phyloP scores from a whole-genome alignment of 169 alveolate species.

The Cyclospora cayetanensis region DNA sequence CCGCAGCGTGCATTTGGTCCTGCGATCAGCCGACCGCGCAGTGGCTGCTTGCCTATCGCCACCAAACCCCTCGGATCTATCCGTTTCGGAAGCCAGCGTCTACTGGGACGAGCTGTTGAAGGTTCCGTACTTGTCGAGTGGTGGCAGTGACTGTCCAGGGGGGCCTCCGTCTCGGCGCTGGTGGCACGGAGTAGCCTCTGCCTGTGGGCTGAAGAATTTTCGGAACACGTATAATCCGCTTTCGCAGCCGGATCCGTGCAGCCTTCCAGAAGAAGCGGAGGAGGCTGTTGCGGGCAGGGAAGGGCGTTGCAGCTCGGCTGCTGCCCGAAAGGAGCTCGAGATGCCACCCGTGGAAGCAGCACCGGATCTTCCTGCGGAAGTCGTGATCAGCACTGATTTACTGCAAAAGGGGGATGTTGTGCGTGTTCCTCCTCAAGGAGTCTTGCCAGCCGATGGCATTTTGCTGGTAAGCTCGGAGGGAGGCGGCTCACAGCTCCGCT shows the following conservation, averaged over 20 bases:
- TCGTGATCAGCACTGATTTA: conserved; percentile 39
- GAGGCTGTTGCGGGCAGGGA: neutral
- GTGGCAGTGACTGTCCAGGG: neutral
- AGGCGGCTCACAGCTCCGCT: too few species aligned
- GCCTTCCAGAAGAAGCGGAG: conserved; percentile 1
- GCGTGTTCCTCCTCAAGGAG: conserved; percentile 52
- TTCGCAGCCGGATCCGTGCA: neutral
- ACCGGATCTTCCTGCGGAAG: neutral
- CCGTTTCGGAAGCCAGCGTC: too few species aligned
- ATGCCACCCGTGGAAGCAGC: neutral
- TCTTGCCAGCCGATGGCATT: conserved; percentile 68
- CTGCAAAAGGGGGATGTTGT: conserved; percentile 63
- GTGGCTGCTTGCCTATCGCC: neutral
- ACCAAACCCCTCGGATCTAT: neutral
- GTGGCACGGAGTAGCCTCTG: neutral
- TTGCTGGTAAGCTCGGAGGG: conserved; percentile 47
- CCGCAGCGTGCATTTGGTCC: conserved; percentile 14
- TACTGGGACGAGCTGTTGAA: neutral
- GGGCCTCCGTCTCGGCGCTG: neutral
- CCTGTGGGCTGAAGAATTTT: neutral
- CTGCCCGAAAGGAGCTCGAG: neutral
- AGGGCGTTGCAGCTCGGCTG: neutral
- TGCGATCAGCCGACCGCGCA: conserved; percentile 16
- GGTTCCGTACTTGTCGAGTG: neutral
- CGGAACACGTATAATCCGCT: conserved; percentile 15